phyloP scores from a whole-genome alignment of 1,284 basidiomycete genomes.

The Tilletia indica region DNA sequence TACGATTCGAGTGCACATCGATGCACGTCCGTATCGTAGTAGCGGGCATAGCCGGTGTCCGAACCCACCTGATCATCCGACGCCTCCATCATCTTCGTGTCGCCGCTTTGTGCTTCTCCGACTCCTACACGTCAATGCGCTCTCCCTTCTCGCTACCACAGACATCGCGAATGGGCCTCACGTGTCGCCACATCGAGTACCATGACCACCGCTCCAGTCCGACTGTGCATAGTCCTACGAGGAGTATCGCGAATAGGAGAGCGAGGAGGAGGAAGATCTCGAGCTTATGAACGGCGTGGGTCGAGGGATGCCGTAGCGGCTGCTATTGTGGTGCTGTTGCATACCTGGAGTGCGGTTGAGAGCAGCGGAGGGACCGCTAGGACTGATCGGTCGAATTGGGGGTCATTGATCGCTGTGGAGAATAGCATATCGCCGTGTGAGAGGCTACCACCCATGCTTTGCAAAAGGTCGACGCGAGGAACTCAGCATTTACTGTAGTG shows the following conservation, averaged over 20 bases:
- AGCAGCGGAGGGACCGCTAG: too few species aligned
- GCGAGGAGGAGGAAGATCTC: constrained; percentile 26
- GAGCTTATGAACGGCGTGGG: constrained; percentile 25
- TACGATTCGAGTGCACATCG: background rate
- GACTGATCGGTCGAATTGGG: too few species aligned
- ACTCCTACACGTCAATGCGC: too few species aligned
- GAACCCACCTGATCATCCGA: background rate
- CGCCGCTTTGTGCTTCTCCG: constrained; percentile 1
- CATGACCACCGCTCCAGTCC: constrained; percentile 39
- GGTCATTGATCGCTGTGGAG: constrained; percentile 27
- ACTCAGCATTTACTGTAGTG: constrained; percentile 30
- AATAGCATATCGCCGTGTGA: background rate
- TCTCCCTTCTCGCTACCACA: too few species aligned
- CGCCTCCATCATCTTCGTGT: background rate
- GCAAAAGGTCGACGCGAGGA: background rate
- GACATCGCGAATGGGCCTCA: constrained; percentile 30
- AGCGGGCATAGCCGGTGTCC: background rate
- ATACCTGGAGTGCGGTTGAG: too few species aligned
- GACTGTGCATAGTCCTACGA: too few species aligned
- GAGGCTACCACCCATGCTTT: background rate
- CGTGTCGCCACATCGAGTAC: constrained; percentile 28
- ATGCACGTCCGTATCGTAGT: background rate
- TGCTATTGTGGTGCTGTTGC: too few species aligned
- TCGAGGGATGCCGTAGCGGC: constrained; percentile 37
- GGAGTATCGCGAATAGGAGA: constrained; percentile 28